These are phyloP conservation scores for Eragrostis tef DNA, from an alignment of 202 grass and related monocot species.

Conservation along the genomic window DNA sequence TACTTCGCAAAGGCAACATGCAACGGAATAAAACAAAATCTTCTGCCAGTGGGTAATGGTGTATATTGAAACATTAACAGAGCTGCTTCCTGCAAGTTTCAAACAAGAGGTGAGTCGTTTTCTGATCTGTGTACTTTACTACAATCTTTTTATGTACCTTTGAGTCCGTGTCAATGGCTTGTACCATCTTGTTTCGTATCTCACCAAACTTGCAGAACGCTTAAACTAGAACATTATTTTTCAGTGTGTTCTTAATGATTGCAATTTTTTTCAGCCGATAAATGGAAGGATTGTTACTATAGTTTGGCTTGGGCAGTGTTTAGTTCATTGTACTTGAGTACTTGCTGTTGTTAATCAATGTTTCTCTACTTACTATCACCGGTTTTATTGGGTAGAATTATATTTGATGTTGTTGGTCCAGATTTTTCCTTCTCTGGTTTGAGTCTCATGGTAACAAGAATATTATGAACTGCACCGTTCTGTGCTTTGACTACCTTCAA, in stretches of 20 bases:
- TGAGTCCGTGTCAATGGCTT: background rate
- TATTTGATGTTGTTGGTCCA: no score
- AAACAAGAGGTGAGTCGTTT: slow-evolving; percentile 47
- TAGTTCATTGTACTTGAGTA: slow-evolving; percentile 15
- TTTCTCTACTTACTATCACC: background rate
- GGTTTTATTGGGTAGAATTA: background rate
- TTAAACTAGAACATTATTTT: slow-evolving; percentile 5
- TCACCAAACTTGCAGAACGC: slow-evolving; percentile 23
- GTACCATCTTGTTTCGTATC: slow-evolving; percentile 4
- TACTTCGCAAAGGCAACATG: slow-evolving; percentile 65
- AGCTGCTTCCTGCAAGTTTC: slow-evolving; percentile 34
- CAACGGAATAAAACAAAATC: slow-evolving; percentile 39
- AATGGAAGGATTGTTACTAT: slow-evolving; percentile 1
- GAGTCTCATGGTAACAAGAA: no score
- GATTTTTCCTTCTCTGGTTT: no score
- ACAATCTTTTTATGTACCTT: background rate
- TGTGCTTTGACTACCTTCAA: slow-evolving; percentile 9
- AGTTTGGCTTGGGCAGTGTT: background rate
- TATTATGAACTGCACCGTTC: background rate
- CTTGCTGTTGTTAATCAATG: background rate
- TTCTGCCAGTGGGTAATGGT: slow-evolving; percentile 46
- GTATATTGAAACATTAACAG: slow-evolving; percentile 30
- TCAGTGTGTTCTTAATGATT: background rate
- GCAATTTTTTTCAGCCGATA: background rate
- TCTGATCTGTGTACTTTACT: slow-evolving; percentile 23